Conservation (phyloP, 1,139 yeast genomes). For the Lipomyces yarrowii region DNA sequence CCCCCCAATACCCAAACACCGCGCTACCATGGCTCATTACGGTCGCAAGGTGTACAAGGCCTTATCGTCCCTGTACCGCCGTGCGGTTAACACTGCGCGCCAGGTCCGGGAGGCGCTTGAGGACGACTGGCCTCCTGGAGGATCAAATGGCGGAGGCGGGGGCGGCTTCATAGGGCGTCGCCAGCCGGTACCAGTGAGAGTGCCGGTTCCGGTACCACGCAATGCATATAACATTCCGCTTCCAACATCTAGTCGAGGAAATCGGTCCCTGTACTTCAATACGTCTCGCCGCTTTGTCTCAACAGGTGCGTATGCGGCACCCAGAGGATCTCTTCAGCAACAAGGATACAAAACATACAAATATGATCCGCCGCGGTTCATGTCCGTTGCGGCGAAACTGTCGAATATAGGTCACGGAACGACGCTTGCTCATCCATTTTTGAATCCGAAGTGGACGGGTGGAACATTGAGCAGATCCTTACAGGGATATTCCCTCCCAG, state of each 20-base stretch:
- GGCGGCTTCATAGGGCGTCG: constrained; percentile 20
- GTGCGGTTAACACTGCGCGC: constrained; percentile 21
- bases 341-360: neutral
- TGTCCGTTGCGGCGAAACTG: constrained; percentile 6
- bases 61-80: constrained; percentile 20
- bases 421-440: constrained; percentile 20
- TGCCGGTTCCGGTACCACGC: constrained; percentile 10
- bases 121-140: constrained; percentile 21
- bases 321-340: neutral
- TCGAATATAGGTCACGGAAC: constrained; percentile 27
- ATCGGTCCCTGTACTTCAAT: neutral
- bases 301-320: neutral
- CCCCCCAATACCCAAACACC: neutral
- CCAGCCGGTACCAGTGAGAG: constrained; percentile 25
- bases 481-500: constrained; percentile 29
- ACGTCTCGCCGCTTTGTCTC: neutral
- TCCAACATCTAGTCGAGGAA: neutral
- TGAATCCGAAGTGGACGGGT: constrained; percentile 28
- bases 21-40: constrained; percentile 9
- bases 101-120: constrained; percentile 27
- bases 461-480: constrained; percentile 28
- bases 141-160: constrained; percentile 7
- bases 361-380: neutral
- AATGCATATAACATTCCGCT: neutral
- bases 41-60: constrained; percentile 19